Evolutionary conservation across 306 rosid genomes (phyloP), one percentile per base, ranked within the genome.

Genomic region (Dryas octopetala): DNA sequence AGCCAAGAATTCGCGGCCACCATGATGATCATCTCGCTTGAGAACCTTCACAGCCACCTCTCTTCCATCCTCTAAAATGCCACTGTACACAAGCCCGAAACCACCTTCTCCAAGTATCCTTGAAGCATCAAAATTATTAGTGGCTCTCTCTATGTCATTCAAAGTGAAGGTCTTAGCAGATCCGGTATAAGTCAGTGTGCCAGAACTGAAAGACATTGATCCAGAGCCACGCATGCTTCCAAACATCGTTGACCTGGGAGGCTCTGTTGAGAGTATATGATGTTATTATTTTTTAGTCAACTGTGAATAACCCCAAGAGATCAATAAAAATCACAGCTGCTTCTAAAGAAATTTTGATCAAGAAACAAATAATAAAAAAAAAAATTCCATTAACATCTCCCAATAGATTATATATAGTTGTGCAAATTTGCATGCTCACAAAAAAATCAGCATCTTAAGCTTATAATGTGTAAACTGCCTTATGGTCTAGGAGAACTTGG

Each of bases 51-150:
- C 97, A 19, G 99, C 99, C 64, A 92, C 93, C 58, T 90, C 79
- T 83, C 89, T 90, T 83, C 97, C 96, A 84, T 95, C 96, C 67
- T 89, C 86, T 17, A 95, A 79, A 79, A 82, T 46, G 38, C 96
- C 97, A 62, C 84, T 85, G 79, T 88, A 95, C 68, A 95, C 99
- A 74, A 90, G 83, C 58, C 99, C 99, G 82, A 95, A 95, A 5
- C 99, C 99, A 52, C 99, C 99, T 92, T 95, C 99, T 79, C 99
- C 97, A 77, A 95, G 84, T 91, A 95, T 86, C 82, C 93, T 92
- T 73, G 97, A 80, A 76, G 84, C 78, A 66, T 90, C 91, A 70
- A 95, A 95, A 63, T 86, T 88, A 76, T 89, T 81, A 26, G 99
- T 92, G 80, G 93, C 93, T 78, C 85, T 90, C 84, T 86, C 90